Conservation (phyloP, 495 filamentous ascomycete genomes). For the Neurospora sp. region DNA sequence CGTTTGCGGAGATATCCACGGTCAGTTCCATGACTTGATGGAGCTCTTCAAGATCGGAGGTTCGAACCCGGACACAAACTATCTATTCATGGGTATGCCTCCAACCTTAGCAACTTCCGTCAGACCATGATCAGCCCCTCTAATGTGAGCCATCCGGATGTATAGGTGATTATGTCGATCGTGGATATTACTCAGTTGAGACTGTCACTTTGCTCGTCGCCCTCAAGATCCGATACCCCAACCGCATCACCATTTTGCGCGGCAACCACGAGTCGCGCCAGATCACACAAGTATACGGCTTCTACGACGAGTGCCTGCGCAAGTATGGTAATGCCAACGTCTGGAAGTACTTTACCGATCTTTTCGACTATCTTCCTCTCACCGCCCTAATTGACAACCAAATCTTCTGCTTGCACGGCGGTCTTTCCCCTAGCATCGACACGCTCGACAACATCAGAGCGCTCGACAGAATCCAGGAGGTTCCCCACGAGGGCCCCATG, state of each 20-base stretch:
- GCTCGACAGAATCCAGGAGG: constrained; percentile 94
- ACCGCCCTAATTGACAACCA: constrained; percentile 66
- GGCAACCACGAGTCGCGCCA: constrained; percentile 96
- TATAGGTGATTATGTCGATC: constrained; percentile 87
- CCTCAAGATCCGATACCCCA: constrained; percentile 91
- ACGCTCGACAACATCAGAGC: constrained; percentile 96
- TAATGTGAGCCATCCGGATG: background rate
- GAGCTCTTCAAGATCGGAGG: constrained; percentile 90
- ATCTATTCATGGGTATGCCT: constrained; percentile 81
- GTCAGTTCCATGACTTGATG: constrained; percentile 91
- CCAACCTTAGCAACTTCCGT: background rate
- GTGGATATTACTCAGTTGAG: constrained; percentile 95
- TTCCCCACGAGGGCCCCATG: constrained; percentile 97
- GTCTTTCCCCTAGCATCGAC: constrained; percentile 91
- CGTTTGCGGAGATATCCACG: constrained; percentile 89
- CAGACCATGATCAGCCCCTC: background rate
- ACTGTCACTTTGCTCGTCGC: constrained; percentile 90
- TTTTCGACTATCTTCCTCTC: constrained; percentile 97
- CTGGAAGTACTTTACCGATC: constrained; percentile 99
- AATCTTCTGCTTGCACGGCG: constrained; percentile 95
- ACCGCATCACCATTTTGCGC: constrained; percentile 92
- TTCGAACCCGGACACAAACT: constrained; percentile 87
- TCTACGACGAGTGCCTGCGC: constrained; percentile 94
- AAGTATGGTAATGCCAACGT: constrained; percentile 99
- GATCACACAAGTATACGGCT: constrained; percentile 96